Conservation (phyloP, 768 basidiomycete species). For the Butyriboletus loyo region DNA sequence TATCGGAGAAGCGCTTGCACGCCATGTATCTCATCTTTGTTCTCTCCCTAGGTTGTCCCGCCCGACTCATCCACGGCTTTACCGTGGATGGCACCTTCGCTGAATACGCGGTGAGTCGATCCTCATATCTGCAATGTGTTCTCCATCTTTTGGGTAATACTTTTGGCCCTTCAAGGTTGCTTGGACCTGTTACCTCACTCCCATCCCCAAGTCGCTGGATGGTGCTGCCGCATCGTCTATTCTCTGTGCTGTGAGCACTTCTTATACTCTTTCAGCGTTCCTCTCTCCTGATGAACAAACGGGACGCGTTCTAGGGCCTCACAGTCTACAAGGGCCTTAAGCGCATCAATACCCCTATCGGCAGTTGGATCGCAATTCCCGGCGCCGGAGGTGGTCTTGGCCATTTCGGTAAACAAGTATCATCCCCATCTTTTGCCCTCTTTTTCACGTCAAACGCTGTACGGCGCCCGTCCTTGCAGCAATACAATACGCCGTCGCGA, state of each 20-base stretch:
- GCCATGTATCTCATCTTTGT: neutral
- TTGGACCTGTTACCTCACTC: constrained; percentile 41
- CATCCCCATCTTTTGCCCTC: neutral
- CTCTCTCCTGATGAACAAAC: neutral
- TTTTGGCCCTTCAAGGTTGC: constrained; percentile 22
- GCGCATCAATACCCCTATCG: constrained; percentile 30
- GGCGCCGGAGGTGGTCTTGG: constrained; percentile 44
- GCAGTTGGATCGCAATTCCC: constrained; percentile 40
- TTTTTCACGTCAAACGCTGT: neutral
- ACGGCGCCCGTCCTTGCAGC: constrained; percentile 20
- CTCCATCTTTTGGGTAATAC: neutral
- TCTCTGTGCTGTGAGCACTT: constrained; percentile 38
- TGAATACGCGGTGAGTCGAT: constrained; percentile 34
- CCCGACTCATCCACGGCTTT: constrained; percentile 29
- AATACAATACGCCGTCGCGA: constrained; percentile 43
- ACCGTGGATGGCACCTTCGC: constrained; percentile 44
- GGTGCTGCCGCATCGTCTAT: constrained; percentile 43
- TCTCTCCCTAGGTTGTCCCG: constrained; percentile 13
- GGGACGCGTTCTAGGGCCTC: constrained; percentile 26
- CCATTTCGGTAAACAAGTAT: constrained; percentile 31
- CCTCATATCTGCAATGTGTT: neutral
- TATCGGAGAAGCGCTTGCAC: neutral
- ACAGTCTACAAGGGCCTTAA: constrained; percentile 49
- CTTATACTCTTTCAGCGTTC: neutral
- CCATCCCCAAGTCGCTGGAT: constrained; percentile 40